phyloP scores from a whole-genome alignment of 805 yeast genomes.

The Zygoascus ofunaensis region DNA sequence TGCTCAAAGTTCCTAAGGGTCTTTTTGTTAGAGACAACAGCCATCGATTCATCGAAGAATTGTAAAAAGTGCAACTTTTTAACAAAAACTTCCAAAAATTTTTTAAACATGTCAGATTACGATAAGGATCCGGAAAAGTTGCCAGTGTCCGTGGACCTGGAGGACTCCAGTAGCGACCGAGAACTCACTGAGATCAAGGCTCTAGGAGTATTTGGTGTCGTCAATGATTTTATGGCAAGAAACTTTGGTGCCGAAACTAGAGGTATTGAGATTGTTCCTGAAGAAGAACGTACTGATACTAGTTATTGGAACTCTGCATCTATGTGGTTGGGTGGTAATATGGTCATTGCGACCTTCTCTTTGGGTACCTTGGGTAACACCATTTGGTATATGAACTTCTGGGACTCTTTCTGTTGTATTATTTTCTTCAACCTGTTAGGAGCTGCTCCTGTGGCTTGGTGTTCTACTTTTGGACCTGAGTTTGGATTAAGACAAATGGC shows the following conservation, averaged over 20 bases:
- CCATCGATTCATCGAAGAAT: too few species aligned
- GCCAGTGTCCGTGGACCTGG: neutral
- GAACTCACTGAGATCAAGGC: constrained; percentile 11
- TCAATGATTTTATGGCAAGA: constrained; percentile 7
- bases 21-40: too few species aligned
- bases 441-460: constrained; percentile 68
- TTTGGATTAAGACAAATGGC: constrained; percentile 86
- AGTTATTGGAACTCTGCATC: constrained; percentile 64
- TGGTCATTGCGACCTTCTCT: constrained; percentile 76
- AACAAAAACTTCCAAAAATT: too few species aligned
- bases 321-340: constrained; percentile 87
- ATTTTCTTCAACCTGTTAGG: constrained; percentile 71
- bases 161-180: neutral
- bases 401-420: constrained; percentile 58
- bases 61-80: neutral
- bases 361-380: constrained; percentile 65
- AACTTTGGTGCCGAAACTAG: constrained; percentile 40
- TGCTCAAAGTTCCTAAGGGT: too few species aligned
- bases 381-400: constrained; percentile 59
- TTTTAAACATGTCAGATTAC: neutral
- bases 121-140: neutral
- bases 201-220: neutral
- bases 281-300: constrained; percentile 63
- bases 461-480: constrained; percentile 73
- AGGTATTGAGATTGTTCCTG: constrained; percentile 77